Conservation (phyloP, 169 alveolate genomes). For the Perkinsus olseni region DNA sequence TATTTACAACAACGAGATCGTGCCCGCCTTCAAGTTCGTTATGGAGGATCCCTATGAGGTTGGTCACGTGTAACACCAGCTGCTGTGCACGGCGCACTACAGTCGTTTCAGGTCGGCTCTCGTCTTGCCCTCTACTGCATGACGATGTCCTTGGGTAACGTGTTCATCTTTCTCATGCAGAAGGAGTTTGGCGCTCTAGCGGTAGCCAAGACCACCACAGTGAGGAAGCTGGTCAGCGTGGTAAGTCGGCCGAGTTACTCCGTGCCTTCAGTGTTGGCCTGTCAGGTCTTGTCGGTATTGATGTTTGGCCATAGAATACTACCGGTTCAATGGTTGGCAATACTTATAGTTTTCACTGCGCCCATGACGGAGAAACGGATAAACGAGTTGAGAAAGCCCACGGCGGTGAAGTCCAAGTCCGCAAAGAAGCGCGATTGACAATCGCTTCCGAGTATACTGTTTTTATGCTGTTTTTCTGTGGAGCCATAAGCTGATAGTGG, state of each 20-base stretch:
- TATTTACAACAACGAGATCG: background rate
- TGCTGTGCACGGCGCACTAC: background rate
- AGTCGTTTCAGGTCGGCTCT: background rate
- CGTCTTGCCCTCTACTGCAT: background rate
- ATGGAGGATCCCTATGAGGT: background rate
- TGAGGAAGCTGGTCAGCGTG: constrained; percentile 2
- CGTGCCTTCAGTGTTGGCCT: background rate
- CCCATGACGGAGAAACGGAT: background rate
- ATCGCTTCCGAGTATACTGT: background rate
- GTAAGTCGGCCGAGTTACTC: background rate
- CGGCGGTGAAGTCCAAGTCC: background rate
- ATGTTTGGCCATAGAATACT: background rate
- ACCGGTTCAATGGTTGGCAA: constrained; percentile 1
- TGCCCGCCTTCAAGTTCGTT: background rate
- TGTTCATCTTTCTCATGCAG: background rate
- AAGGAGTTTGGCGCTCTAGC: constrained; percentile 1
- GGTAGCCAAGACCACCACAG: background rate
- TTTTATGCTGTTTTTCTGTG: background rate
- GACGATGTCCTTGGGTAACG: background rate
- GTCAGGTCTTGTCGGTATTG: background rate
- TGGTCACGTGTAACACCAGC: background rate
- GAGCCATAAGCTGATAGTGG: background rate
- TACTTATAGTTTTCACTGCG: background rate
- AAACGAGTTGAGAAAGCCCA: background rate
- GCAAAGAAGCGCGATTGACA: background rate